Evolutionary conservation across 2,329 filamentous ascomycete species (phyloP), one percentile per base, ranked within the genome.

Genomic region (Pyrenophora graminea): DNA sequence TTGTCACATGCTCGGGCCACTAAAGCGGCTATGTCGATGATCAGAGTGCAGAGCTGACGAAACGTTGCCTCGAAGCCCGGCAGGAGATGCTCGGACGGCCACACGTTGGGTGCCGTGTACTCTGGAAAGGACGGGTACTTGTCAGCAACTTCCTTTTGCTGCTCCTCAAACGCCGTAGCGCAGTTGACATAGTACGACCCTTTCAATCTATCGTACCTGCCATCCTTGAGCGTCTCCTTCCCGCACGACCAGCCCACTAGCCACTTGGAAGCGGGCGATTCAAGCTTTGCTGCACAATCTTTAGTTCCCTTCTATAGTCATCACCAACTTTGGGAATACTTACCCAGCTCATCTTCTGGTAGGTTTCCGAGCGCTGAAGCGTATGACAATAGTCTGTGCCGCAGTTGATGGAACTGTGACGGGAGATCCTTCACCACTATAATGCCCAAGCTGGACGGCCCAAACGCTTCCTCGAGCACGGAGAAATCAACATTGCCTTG

Each of bases 341-440:
- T 76, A 91, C 89, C 85, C 23, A 97, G 81, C 61, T 91, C 85
- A 12, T 82, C 75, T 21, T 82, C 75, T 4, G 91, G 82, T 4
- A 97, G 80, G 58, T 91, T 91, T 30, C 90, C 94, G 33, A 97
- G 84, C 69, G 95, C 94, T 0, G 91, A 96, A 3, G 91, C 86
- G 70, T 94, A 94, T 0, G 90, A 94, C 6, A 99, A 81, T 2
- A 95, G 82, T 53, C 83, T 82, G 52, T 83, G 83, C 54, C 94
- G 84, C 37, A 97, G 77, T n/a, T 81, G 75, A 12, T 82, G 74
- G 64, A 96, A 99, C 45, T 84, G 79, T 5, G 80, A 56, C 0
- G 91, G 90, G 0, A 97, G 83, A 69, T 91, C 90, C 69, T 89
- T 91, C 40, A 99, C 92, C n/a, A 97, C 79, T 48, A 99, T 87